Conservation (phyloP, 2,329 filamentous ascomycete genomes). For the Trematosphaeria pertusa region DNA sequence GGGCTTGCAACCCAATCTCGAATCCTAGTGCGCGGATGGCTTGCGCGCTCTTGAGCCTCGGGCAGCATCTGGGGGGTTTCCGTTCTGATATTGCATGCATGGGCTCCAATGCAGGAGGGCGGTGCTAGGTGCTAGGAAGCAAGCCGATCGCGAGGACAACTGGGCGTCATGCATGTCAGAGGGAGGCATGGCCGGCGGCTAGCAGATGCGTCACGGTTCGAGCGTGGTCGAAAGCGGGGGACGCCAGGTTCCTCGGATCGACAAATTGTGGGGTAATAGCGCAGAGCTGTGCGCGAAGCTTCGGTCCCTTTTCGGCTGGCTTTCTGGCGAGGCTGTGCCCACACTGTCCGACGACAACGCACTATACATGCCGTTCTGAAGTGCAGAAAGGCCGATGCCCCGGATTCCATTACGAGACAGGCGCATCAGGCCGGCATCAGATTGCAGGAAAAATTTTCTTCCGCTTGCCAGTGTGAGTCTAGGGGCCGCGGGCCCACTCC, state of each 20-base stretch:
- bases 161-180: constrained; percentile 47
- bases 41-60: constrained; percentile 2
- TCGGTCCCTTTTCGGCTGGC: constrained; percentile 30
- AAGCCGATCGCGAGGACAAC: constrained; percentile 26
- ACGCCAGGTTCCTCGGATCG: constrained; percentile 33
- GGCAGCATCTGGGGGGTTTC: constrained; percentile 12
- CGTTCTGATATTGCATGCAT: constrained; percentile 27
- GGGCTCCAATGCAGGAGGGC: constrained; percentile 27
- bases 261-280: constrained; percentile 49
- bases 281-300: constrained; percentile 27
- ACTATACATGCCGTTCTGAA: constrained; percentile 17
- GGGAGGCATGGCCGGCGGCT: constrained; percentile 22
- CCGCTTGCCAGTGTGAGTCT: constrained; percentile 25
- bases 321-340: constrained; percentile 36
- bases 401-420: constrained; percentile 25
- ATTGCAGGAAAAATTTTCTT: constrained; percentile 27
- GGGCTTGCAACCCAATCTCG: neutral
- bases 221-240: constrained; percentile 47
- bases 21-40: neutral
- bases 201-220: constrained; percentile 29
- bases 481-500: too few relatives aligned
- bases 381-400: constrained; percentile 11
- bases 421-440: constrained; percentile 22
- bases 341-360: constrained; percentile 17
- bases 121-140: constrained; percentile 17